Evolutionary conservation across 1,284 basidiomycete genomes (phyloP).

Genomic region (Pseudozyma sp.): DNA sequence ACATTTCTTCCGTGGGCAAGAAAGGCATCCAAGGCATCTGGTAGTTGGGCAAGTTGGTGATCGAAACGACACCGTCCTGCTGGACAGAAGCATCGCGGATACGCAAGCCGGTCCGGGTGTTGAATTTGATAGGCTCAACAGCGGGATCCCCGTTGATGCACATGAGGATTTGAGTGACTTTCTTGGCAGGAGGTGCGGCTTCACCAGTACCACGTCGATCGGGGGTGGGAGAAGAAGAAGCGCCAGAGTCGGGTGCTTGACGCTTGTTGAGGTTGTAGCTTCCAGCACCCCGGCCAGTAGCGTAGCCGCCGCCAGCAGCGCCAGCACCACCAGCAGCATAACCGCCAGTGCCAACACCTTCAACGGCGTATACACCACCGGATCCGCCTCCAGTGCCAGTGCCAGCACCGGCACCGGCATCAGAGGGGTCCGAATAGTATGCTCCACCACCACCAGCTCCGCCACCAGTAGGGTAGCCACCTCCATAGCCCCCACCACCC

Average conservation of each 20-base stretch:
- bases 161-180: conserved; percentile 28
- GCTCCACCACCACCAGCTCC: conserved; percentile 2
- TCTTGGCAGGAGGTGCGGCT: background rate
- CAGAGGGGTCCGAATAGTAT: background rate
- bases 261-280: background rate
- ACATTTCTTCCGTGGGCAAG: conserved; percentile 43
- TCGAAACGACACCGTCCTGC: conserved; percentile 25
- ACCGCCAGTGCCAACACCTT: conserved; percentile 6
- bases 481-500: background rate
- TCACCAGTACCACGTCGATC: conserved; percentile 4
- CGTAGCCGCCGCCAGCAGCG: background rate
- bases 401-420: conserved; percentile 3
- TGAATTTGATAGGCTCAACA: conserved; percentile 37
- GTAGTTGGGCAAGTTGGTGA: conserved; percentile 43
- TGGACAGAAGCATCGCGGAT: conserved; percentile 22
- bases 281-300: conserved; percentile 1
- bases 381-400: background rate
- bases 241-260: background rate
- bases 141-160: conserved; percentile 47
- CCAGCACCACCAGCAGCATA: background rate
- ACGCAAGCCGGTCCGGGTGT: conserved; percentile 39
- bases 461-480: background rate
- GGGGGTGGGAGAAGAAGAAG: conserved; percentile 6
- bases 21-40: conserved; percentile 48
- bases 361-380: background rate